A percentile compares a stretch with the other conserved stretches of the same genome.
Conservation (phyloP, 805 yeast genomes). For the Phaffomyces opuntiae region DNA sequence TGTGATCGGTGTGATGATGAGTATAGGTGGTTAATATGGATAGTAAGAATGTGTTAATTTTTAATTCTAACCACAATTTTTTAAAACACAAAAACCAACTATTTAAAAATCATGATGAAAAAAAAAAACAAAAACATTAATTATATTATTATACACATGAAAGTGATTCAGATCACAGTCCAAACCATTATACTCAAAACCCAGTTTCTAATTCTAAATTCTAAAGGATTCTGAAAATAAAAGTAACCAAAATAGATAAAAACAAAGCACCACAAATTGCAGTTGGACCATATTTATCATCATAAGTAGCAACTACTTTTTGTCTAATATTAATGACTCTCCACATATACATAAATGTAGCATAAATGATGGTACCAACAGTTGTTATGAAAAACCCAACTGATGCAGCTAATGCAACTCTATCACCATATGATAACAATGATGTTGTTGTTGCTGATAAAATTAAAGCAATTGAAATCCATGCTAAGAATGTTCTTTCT, state of each 20-base stretch:
- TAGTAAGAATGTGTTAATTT: too few relatives aligned
- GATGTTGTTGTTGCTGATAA: conserved; percentile 87
- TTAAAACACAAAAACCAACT: too few relatives aligned
- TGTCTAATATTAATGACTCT: conserved; percentile 78
- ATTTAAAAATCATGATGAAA: too few relatives aligned
- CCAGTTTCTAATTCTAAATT: neutral
- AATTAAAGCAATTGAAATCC: conserved; percentile 88
- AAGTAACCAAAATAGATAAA: conserved; percentile 57
- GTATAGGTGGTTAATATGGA: too few relatives aligned
- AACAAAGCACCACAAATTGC: conserved; percentile 71
- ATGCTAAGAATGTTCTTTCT: conserved; percentile 87
- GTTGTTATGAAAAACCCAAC: conserved; percentile 83
- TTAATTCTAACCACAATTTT: too few relatives aligned
- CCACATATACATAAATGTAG: conserved; percentile 69
- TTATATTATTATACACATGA: too few relatives aligned
- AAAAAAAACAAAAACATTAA: too few relatives aligned
- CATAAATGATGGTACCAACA: conserved; percentile 60
- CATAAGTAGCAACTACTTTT: conserved; percentile 78
- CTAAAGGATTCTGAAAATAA: conserved; percentile 32
- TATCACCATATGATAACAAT: conserved; percentile 76
- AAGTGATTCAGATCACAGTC: too few relatives aligned
- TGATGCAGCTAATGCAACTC: conserved; percentile 70
- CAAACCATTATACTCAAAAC: too few relatives aligned
- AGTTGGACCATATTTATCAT: conserved; percentile 83
- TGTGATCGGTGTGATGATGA: too few relatives aligned